These are phyloP conservation scores for Colletotrichum sp. DNA, from an alignment of 2,329 filamentous ascomycete genomes.

Conservation along the genomic window DNA sequence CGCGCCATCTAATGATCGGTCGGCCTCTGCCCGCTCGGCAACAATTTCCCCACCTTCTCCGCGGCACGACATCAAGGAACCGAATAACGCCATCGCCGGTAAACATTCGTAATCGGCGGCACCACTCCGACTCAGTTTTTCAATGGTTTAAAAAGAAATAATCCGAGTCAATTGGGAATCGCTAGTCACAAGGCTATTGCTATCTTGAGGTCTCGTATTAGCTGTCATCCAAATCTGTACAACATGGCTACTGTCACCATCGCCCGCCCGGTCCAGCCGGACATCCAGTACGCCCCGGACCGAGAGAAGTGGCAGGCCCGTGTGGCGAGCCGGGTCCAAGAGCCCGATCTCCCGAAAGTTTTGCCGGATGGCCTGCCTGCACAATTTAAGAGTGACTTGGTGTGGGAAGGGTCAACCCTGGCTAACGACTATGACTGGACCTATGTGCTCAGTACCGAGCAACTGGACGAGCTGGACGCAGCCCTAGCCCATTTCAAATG, in stretches of 20 bases:
- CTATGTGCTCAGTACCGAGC: slow-evolving; percentile 48
- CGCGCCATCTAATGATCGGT: not conserved
- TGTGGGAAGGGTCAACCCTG: slow-evolving; percentile 61
- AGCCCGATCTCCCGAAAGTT: slow-evolving; percentile 39
- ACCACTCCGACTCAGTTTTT: not conserved
- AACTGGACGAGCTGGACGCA: slow-evolving; percentile 53
- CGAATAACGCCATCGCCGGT: slow-evolving; percentile 2
- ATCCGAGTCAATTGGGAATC: no score
- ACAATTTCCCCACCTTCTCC: not conserved
- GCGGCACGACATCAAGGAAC: slow-evolving; percentile 6
- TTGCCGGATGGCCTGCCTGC: slow-evolving; percentile 57
- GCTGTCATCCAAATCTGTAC: no score
- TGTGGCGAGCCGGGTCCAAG: slow-evolving; percentile 45
- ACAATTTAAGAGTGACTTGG: slow-evolving; percentile 52
- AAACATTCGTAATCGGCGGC: not conserved
- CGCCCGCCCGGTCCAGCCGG: slow-evolving; percentile 53
- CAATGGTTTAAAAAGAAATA: not conserved
- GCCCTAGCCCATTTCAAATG: slow-evolving; percentile 18
- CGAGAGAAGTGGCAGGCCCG: slow-evolving; percentile 58
- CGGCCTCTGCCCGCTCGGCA: not conserved
- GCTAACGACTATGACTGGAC: slow-evolving; percentile 56
- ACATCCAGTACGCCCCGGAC: slow-evolving; percentile 63
- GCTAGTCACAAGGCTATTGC: not conserved
- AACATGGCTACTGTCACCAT: not conserved
- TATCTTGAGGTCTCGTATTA: no score